A percentile compares a stretch with the other conserved stretches of the same genome.
phyloP scores from a whole-genome alignment of 1,284 basidiomycete species.

The Baeospora myosura region DNA sequence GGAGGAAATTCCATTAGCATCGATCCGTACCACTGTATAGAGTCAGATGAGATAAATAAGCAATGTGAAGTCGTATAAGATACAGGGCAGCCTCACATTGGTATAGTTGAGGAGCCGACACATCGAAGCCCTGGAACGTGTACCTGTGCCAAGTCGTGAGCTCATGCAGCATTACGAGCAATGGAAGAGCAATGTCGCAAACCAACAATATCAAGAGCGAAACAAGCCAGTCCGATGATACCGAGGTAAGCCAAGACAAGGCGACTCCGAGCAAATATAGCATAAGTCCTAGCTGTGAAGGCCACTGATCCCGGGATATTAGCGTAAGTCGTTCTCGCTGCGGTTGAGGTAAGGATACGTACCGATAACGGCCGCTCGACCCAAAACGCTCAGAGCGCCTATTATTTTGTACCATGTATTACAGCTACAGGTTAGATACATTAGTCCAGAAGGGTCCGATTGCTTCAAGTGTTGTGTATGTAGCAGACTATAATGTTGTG shows the following conservation, averaged over 20 bases:
- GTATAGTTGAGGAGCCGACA: background rate
- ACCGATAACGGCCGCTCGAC: slow-evolving; percentile 26
- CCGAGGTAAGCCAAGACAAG: slow-evolving; percentile 8
- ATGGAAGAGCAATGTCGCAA: background rate
- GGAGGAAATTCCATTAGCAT: background rate
- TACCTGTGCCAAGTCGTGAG: too few relatives aligned
- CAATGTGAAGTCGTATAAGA: too few relatives aligned
- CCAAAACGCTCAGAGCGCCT: slow-evolving; percentile 24
- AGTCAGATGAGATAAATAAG: background rate
- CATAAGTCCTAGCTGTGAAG: slow-evolving; percentile 10
- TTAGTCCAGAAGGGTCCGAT: background rate
- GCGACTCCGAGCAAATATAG: slow-evolving; percentile 9
- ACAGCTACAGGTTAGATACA: slow-evolving; percentile 18
- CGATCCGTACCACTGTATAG: background rate
- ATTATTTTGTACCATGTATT: slow-evolving; percentile 24
- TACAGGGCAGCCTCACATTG: too few relatives aligned
- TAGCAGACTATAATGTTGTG: too few relatives aligned
- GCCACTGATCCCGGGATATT: slow-evolving; percentile 13
- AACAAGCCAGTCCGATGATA: slow-evolving; percentile 8
- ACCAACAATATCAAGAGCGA: slow-evolving; percentile 12
- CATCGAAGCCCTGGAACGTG: slow-evolving; percentile 2
- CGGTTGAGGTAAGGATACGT: slow-evolving; percentile 10
- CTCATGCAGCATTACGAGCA: background rate
- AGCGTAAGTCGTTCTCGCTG: too few relatives aligned
- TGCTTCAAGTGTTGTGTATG: too few relatives aligned